A percentile compares a stretch with the other conserved stretches of the same genome.
Conservation (phyloP, 441 rosid species). For the Kokia cookei region DNA sequence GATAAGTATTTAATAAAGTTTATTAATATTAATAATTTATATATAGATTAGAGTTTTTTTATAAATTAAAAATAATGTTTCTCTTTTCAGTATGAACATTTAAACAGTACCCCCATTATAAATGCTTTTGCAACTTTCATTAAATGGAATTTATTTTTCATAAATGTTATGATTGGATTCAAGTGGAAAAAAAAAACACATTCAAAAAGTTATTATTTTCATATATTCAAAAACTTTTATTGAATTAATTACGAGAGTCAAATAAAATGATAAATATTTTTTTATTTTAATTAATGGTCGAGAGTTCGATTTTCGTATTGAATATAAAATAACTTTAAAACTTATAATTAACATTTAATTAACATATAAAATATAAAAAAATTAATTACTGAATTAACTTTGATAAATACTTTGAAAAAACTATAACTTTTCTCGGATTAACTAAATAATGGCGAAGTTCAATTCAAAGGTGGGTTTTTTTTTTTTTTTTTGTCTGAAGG, state of each 20-base stretch:
- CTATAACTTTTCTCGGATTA: background rate
- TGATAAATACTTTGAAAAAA: too few species aligned
- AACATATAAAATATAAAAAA: too few species aligned
- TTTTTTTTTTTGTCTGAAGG: background rate
- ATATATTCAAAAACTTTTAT: background rate
- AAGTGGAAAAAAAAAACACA: background rate
- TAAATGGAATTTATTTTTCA: background rate
- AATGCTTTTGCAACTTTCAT: background rate
- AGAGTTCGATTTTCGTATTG: too few species aligned
- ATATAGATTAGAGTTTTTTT: too few species aligned
- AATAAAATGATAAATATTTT: too few species aligned
- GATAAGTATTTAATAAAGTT: too few species aligned
- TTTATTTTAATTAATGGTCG: too few species aligned
- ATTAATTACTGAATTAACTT: too few species aligned
- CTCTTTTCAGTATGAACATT: background rate
- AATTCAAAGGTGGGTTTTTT: background rate
- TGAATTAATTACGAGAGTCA: too few species aligned
- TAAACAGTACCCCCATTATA: background rate
- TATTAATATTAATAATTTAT: too few species aligned
- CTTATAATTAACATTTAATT: too few species aligned
- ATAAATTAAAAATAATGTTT: background rate
- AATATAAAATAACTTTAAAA: too few species aligned
- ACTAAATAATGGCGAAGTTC: background rate
- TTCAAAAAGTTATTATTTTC: background rate
- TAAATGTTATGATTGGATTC: background rate